phyloP scores from a whole-genome alignment of 1,139 yeast genomes.

The Blastobotrys apis region DNA sequence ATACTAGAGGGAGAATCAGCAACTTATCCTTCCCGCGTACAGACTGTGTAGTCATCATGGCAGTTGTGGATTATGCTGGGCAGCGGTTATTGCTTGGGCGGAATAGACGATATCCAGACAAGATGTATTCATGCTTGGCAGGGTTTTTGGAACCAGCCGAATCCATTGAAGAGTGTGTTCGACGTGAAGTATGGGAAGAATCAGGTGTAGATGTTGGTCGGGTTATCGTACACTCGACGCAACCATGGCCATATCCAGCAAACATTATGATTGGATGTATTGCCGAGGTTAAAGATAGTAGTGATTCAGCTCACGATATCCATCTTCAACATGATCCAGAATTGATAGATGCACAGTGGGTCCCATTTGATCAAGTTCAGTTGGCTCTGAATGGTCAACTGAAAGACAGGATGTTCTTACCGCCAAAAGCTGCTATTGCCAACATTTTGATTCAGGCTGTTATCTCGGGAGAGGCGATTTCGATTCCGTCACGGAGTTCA shows the following conservation, averaged over 20 bases:
- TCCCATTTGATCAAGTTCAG: constrained; percentile 51
- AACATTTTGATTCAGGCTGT: constrained; percentile 40
- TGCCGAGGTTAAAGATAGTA: constrained; percentile 57
- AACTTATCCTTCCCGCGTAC: constrained; percentile 85
- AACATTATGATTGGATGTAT: constrained; percentile 91
- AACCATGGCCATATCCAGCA: constrained; percentile 97
- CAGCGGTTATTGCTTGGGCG: constrained; percentile 68
- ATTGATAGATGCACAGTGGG: constrained; percentile 81
- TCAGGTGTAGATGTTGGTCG: constrained; percentile 70
- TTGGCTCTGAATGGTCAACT: constrained; percentile 41
- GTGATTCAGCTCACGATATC: constrained; percentile 46
- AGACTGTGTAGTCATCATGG: constrained; percentile 81
- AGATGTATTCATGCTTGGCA: constrained; percentile 74
- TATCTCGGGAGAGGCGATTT: constrained; percentile 17
- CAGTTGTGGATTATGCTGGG: constrained; percentile 60
- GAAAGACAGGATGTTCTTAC: constrained; percentile 37
- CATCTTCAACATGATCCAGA: constrained; percentile 81
- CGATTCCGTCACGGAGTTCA: not conserved
- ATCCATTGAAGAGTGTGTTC: constrained; percentile 81
- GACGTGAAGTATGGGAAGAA: constrained; percentile 93
- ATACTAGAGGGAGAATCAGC: constrained; percentile 37
- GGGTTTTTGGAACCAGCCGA: constrained; percentile 97
- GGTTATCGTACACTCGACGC: constrained; percentile 62
- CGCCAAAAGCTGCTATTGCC: constrained; percentile 51
- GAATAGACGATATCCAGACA: constrained; percentile 51